Conservation (phyloP, 1,284 basidiomycete species). For the Ganoderma resinaceum region DNA sequence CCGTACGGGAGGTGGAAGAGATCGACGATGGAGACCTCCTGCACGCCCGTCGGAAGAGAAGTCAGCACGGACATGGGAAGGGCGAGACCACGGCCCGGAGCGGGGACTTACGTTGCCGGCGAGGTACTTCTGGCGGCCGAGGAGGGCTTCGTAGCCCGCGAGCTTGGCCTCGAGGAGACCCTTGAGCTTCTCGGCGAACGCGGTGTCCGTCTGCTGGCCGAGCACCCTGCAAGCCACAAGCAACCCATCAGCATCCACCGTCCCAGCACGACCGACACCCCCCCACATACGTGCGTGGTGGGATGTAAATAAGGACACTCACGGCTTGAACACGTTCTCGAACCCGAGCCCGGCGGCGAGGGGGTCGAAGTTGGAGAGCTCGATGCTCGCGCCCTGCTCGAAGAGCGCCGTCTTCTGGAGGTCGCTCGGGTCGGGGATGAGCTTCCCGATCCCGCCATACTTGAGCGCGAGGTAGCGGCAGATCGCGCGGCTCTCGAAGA, state of each 20-base stretch:
- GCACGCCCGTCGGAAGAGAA: background rate
- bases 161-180: background rate
- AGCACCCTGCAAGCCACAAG: background rate
- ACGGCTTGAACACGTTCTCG: constrained; percentile 59
- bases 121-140: constrained; percentile 53
- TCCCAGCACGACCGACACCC: background rate
- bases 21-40: constrained; percentile 58
- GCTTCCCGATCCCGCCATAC: constrained; percentile 47
- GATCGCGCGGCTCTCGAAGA: constrained; percentile 64
- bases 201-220: background rate
- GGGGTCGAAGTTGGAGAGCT: constrained; percentile 59
- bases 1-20: constrained; percentile 60
- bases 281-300: too few relatives aligned
- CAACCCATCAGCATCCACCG: background rate
- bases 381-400: constrained; percentile 64
- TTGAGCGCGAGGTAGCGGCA: constrained; percentile 55
- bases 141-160: constrained; percentile 15
- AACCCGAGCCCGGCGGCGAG: constrained; percentile 45
- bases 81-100: background rate
- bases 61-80: background rate
- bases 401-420: constrained; percentile 51
- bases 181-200: background rate
- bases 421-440: constrained; percentile 41
- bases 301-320: constrained; percentile 17
- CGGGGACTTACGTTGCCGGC: constrained; percentile 46